phyloP scores from a whole-genome alignment of 768 basidiomycete species.

The Suillus cothurnatus region DNA sequence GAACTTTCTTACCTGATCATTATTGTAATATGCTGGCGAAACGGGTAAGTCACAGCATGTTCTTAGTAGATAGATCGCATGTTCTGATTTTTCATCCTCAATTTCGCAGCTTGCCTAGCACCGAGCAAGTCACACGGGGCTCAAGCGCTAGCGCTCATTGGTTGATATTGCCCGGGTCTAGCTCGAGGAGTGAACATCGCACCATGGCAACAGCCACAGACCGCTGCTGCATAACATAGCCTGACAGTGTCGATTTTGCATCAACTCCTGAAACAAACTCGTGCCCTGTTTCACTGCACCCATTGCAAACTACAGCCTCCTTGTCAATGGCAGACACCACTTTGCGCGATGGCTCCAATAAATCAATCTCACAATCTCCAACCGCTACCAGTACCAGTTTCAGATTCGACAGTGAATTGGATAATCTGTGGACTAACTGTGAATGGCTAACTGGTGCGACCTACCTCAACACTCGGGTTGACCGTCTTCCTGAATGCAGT shows the following conservation, averaged over 20 bases:
- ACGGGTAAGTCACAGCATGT: too few relatives aligned
- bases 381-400: conserved; percentile 1
- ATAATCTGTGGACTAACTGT: conserved; percentile 9
- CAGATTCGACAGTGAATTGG: conserved; percentile 11
- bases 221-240: not conserved
- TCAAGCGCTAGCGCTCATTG: too few relatives aligned
- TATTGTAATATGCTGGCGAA: too few relatives aligned
- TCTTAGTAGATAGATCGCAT: not conserved
- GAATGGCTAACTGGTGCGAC: conserved; percentile 4
- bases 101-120: not conserved
- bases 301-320: not conserved
- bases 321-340: not conserved
- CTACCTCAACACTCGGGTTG: not conserved
- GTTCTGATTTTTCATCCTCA: not conserved
- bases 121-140: not conserved
- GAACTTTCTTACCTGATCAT: too few relatives aligned
- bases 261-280: not conserved
- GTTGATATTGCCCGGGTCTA: too few relatives aligned
- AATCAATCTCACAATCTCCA: not conserved
- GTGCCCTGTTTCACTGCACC: not conserved
- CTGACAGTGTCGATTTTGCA: not conserved
- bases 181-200: too few relatives aligned
- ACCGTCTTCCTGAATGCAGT: not conserved
- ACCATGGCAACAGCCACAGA: not conserved
- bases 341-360: not conserved